Evolutionary conservation across 2,329 filamentous ascomycete genomes (phyloP).

Genomic region (Metarhizium robertsii): DNA sequence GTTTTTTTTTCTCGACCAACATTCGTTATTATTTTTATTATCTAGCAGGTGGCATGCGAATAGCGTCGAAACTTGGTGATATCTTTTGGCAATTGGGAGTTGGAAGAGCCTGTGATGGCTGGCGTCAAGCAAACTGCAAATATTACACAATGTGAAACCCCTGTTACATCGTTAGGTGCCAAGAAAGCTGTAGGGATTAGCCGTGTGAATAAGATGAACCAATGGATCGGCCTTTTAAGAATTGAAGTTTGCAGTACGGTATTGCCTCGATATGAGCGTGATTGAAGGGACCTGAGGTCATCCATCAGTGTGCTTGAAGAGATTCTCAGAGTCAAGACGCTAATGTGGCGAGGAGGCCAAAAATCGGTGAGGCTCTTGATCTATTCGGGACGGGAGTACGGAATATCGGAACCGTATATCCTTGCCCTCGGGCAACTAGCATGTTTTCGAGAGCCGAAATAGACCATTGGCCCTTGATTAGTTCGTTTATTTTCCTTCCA

Average conservation of each 20-base stretch:
- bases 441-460: no score
- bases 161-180: neutral
- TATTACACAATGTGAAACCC: neutral
- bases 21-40: neutral
- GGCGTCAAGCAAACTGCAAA: conserved; percentile 5
- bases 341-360: no score
- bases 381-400: no score
- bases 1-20: conserved; percentile 7
- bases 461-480: no score
- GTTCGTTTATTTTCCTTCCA: no score
- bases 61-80: conserved; percentile 1
- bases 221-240: neutral
- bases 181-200: neutral
- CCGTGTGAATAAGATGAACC: conserved; percentile 1
- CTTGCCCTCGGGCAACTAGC: no score
- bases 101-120: neutral
- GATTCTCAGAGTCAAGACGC: no score
- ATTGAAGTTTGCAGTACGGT: neutral
- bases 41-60: neutral
- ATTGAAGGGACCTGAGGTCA: no score
- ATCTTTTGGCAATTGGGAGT: conserved; percentile 7
- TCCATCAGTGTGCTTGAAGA: neutral
- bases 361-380: no score
- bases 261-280: neutral
- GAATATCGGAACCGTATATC: no score